A percentile compares a stretch with the other conserved stretches of the same genome.
Conservation (phyloP, 2,329 filamentous ascomycete genomes). For the Hypoxylon sp. region DNA sequence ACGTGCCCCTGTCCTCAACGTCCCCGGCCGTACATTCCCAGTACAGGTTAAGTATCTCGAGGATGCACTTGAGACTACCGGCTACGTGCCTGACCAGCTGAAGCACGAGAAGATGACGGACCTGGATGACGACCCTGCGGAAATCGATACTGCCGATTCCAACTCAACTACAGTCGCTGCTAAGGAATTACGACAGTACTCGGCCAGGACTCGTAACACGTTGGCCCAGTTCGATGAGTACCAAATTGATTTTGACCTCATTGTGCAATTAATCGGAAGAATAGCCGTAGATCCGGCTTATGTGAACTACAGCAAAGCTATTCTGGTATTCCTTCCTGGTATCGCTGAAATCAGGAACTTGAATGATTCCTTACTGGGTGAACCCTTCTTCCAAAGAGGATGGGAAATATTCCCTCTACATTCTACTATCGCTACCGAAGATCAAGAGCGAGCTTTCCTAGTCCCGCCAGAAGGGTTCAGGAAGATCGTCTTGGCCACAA, state of each 20-base stretch:
- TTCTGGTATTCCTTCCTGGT: slow-evolving; percentile 94
- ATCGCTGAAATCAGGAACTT: slow-evolving; percentile 92
- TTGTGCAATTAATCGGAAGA: slow-evolving; percentile 81
- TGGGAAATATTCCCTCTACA: slow-evolving; percentile 94
- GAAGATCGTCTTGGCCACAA: slow-evolving; percentile 96
- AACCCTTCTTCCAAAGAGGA: slow-evolving; percentile 78
- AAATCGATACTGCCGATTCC: slow-evolving; percentile 65
- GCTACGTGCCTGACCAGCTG: slow-evolving; percentile 72
- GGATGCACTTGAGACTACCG: slow-evolving; percentile 90
- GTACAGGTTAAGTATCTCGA: slow-evolving; percentile 90
- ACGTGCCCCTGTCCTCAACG: slow-evolving; percentile 86
- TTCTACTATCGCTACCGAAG: slow-evolving; percentile 94
- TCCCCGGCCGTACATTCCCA: slow-evolving; percentile 93
- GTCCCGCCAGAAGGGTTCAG: slow-evolving; percentile 84
- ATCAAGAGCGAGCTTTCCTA: slow-evolving; percentile 93
- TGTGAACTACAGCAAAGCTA: slow-evolving; percentile 83
- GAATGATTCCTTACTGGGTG: slow-evolving; percentile 85
- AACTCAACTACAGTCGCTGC: slow-evolving; percentile 67
- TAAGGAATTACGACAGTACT: slow-evolving; percentile 79
- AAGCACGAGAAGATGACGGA: slow-evolving; percentile 68
- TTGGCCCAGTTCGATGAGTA: slow-evolving; percentile 89
- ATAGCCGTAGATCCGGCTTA: slow-evolving; percentile 79
- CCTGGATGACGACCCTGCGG: slow-evolving; percentile 71
- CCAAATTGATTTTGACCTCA: slow-evolving; percentile 88
- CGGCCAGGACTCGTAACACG: slow-evolving; percentile 78